Percentiles rank a stretch among this genome's conserved stretches.
Conservation (phyloP, 495 filamentous ascomycete species). For the Extremus antarcticus region DNA sequence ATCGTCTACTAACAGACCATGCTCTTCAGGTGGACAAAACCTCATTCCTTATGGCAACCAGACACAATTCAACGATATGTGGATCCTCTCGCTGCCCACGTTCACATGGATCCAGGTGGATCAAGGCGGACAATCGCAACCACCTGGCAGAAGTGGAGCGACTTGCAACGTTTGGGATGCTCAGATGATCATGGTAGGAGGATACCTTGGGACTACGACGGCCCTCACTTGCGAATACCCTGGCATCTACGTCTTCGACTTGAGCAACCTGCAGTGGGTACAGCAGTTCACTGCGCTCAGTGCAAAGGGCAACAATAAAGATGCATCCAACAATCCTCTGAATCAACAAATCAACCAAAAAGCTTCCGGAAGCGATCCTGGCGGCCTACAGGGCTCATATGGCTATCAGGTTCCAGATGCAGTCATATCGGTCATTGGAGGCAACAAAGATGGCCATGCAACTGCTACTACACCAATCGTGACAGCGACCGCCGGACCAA, state of each 20-base stretch:
- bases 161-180: slow-evolving; percentile 48
- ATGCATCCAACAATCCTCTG: slow-evolving; percentile 27
- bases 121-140: slow-evolving; percentile 38
- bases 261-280: slow-evolving; percentile 49
- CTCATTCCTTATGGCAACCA: slow-evolving; percentile 48
- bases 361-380: slow-evolving; percentile 25
- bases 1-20: background rate
- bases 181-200: slow-evolving; percentile 63
- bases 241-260: slow-evolving; percentile 60
- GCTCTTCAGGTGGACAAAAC: slow-evolving; percentile 54
- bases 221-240: slow-evolving; percentile 52
- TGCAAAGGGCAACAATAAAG: slow-evolving; percentile 3
- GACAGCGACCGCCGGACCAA: slow-evolving; percentile 53
- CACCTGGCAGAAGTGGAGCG: slow-evolving; percentile 56
- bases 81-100: slow-evolving; percentile 62
- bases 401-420: slow-evolving; percentile 53
- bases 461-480: slow-evolving; percentile 55
- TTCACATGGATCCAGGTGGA: slow-evolving; percentile 66
- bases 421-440: slow-evolving; percentile 54
- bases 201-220: slow-evolving; percentile 49
- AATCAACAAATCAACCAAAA: slow-evolving; percentile 37
- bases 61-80: slow-evolving; percentile 62
- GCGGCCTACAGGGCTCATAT: slow-evolving; percentile 44
- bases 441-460: slow-evolving; percentile 48
- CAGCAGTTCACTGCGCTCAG: slow-evolving; percentile 45